phyloP scores from a whole-genome alignment of 768 basidiomycete genomes.

The Amyloporia xantha region DNA sequence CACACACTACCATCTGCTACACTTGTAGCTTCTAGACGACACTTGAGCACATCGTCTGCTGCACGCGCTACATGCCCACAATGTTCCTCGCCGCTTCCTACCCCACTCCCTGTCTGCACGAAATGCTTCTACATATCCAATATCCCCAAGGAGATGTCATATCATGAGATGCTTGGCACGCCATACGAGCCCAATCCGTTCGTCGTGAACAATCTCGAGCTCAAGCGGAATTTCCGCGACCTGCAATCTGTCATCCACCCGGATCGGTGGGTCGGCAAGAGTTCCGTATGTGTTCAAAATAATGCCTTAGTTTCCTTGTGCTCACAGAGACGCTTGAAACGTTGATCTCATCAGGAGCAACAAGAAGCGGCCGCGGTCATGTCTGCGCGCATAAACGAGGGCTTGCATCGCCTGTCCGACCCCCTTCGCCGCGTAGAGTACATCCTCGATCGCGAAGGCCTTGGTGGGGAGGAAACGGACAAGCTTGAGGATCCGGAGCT shows the following conservation, averaged over 20 bases:
- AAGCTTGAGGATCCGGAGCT: constrained; percentile 64
- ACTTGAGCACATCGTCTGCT: neutral
- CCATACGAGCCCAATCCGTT: constrained; percentile 64
- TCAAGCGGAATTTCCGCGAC: constrained; percentile 62
- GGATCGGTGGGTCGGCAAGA: constrained; percentile 72
- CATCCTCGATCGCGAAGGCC: constrained; percentile 58
- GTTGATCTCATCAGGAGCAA: constrained; percentile 36
- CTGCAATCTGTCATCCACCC: constrained; percentile 81
- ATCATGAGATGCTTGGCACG: constrained; percentile 66
- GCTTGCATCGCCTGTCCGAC: constrained; percentile 67
- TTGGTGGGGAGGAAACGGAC: constrained; percentile 60
- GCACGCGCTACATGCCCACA: constrained; percentile 41
- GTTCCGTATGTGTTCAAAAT: constrained; percentile 45
- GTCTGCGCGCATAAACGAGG: constrained; percentile 76
- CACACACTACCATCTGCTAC: neutral
- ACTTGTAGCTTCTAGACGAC: neutral
- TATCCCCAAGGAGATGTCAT: constrained; percentile 46
- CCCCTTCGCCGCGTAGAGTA: constrained; percentile 79
- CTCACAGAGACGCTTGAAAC: too few species aligned
- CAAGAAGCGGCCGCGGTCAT: constrained; percentile 55
- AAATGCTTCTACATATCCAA: constrained; percentile 63
- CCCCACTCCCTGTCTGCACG: constrained; percentile 66
- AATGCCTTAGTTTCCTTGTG: neutral
- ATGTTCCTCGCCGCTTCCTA: constrained; percentile 54
- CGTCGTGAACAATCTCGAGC: constrained; percentile 47